Evolutionary conservation across 2,329 filamentous ascomycete genomes (phyloP), one percentile per base, ranked within the genome.

Genomic region (Xylaria sp.): DNA sequence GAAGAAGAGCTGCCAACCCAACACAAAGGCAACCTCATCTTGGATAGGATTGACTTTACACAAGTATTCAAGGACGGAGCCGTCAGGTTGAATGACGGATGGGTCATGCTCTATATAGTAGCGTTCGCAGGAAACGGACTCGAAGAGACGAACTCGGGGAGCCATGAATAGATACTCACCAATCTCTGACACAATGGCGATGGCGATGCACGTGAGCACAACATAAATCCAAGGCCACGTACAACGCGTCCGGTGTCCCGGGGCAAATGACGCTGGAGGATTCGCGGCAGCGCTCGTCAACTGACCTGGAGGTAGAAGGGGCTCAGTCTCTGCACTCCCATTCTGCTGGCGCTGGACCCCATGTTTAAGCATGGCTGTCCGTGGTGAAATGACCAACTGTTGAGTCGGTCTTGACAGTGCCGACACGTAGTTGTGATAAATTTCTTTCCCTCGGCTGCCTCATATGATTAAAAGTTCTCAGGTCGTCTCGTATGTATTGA

Each of bases 291-390:
- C 31, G n/a, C 31, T 37, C 23, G 37, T 43, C 17, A 23, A 43
- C 15, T 2, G 37, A 21, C 23, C 14, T 11, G 51, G 23, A 3
- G 51, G 3, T 12, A 54, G n/a, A 54, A 54, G 51, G 8, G 51
- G 51, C 12, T 54, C 37, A 17, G 6, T 54, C n/a, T 54, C 51
- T 14, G 21, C n/a, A 31, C 42, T 17, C 11, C 38, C 51, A 23
- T 43, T 31, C 9, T 25, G 51, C 21, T n/a, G 37, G 33, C 19
- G 49, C 31, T 40, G 11, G 33, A 17, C 49, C 37, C 25, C 19
- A 5, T 19, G 49, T 12, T 40, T 33, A 19, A 75, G 74, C 37
- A 77, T 49, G 3, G 31, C 46, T 33, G 28, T 49, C 28, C 28
- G 28, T 31, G 28, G n/a, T n/a, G n/a, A n/a, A n/a, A n/a, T n/a